phyloP scores from a whole-genome alignment of 805 yeast species.

The Candida coleopterorum region DNA sequence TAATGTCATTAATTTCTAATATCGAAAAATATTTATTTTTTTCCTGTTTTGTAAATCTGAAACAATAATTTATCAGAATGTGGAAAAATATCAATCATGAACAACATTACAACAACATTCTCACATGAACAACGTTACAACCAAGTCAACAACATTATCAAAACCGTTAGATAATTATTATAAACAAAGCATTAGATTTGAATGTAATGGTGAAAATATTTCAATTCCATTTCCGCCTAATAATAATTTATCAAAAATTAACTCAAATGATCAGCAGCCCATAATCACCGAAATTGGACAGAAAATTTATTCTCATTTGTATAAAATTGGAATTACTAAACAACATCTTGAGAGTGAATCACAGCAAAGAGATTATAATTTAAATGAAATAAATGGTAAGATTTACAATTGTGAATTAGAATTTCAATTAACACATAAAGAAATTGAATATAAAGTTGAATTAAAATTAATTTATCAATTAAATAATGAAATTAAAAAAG shows the following conservation, averaged over 20 bases:
- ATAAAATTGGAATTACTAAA: conserved; percentile 10
- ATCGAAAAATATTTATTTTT: too few species aligned
- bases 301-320: conserved; percentile 9
- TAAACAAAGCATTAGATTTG: not conserved
- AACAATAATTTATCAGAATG: not conserved
- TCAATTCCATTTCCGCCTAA: not conserved
- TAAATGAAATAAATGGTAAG: not conserved
- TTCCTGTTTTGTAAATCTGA: not conserved
- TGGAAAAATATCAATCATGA: not conserved
- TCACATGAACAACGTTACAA: not conserved
- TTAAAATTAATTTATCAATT: conserved; percentile 9
- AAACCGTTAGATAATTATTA: not conserved
- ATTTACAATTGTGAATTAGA: conserved; percentile 12
- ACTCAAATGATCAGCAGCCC: not conserved
- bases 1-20: not conserved
- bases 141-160: not conserved
- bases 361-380: not conserved
- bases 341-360: not conserved
- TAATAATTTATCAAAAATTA: not conserved
- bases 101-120: too few species aligned
- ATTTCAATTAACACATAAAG: conserved; percentile 7
- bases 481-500: not conserved
- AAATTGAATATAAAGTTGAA: conserved; percentile 4
- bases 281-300: conserved; percentile 8
- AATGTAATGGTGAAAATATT: not conserved